Conservation (phyloP, 805 yeast genomes). For the Maudiozyma bulderi region DNA sequence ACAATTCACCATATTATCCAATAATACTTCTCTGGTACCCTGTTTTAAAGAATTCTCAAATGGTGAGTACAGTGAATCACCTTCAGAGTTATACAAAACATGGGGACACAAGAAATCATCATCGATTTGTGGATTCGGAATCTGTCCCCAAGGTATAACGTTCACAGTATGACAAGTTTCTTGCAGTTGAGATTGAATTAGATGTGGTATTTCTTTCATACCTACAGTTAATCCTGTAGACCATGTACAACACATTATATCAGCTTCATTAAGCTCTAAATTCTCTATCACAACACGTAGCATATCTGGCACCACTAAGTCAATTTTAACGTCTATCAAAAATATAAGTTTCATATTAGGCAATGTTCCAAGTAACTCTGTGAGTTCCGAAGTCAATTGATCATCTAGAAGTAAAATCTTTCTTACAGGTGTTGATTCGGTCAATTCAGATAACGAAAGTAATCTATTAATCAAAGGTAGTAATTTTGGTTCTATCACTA, state of each 20-base stretch:
- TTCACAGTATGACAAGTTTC: constrained; percentile 1
- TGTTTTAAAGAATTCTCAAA: constrained; percentile 11
- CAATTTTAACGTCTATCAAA: constrained; percentile 21
- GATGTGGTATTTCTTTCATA: constrained; percentile 13
- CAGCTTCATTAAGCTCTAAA: constrained; percentile 1
- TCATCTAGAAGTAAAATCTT: constrained; percentile 20
- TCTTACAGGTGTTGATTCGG: constrained; percentile 18
- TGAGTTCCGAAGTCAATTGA: constrained; percentile 10
- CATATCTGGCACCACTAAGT: constrained; percentile 11
- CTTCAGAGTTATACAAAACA: constrained; percentile 16
- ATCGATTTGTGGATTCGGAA: constrained; percentile 23
- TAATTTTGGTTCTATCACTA: constrained; percentile 19
- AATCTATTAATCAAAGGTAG: constrained; percentile 16
- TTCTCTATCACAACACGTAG: constrained; percentile 4
- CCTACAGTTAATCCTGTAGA: constrained; percentile 9
- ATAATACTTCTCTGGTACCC: constrained; percentile 19
- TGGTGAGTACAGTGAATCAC: constrained; percentile 22
- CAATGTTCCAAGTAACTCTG: constrained; percentile 6
- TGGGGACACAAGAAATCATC: constrained; percentile 19
- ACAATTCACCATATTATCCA: constrained; percentile 23
- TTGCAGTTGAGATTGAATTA: constrained; percentile 15
- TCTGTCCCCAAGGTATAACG: constrained; percentile 15
- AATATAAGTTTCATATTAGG: constrained; percentile 15
- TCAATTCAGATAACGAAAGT: constrained; percentile 22
- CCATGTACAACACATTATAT: constrained; percentile 15